Conservation (phyloP, 1,284 basidiomycete species). For the Boletus mariae region DNA sequence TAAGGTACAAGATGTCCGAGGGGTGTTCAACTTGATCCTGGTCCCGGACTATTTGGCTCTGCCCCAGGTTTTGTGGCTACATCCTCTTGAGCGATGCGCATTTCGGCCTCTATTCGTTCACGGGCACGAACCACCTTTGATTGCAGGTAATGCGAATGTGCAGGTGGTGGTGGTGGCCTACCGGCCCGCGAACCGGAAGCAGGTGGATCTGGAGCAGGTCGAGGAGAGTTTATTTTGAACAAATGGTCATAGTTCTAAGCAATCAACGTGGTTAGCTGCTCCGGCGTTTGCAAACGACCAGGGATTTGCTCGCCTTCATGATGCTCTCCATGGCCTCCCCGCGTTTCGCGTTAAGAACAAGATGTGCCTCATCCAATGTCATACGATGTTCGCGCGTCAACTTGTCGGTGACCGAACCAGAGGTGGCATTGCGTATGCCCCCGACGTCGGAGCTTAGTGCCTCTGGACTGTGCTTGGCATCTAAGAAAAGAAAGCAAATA, state of each 20-base stretch:
- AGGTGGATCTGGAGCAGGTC: slow-evolving; percentile 48
- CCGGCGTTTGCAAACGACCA: not conserved
- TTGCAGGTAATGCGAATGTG: slow-evolving; percentile 88
- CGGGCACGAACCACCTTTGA: slow-evolving; percentile 94
- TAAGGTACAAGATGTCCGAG: slow-evolving; percentile 1
- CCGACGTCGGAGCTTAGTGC: slow-evolving; percentile 59
- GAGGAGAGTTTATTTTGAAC: slow-evolving; percentile 83
- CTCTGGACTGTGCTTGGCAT: slow-evolving; percentile 78
- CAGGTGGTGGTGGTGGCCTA: slow-evolving; percentile 41
- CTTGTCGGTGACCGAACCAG: slow-evolving; percentile 70
- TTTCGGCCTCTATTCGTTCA: slow-evolving; percentile 91
- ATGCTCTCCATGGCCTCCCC: slow-evolving; percentile 68
- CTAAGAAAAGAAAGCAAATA: slow-evolving; percentile 36
- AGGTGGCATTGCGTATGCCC: slow-evolving; percentile 71
- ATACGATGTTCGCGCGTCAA: slow-evolving; percentile 84
- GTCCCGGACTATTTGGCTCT: slow-evolving; percentile 18
- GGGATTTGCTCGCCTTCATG: slow-evolving; percentile 55
- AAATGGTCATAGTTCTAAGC: slow-evolving; percentile 87
- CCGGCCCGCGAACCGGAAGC: slow-evolving; percentile 28
- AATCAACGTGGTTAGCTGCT: slow-evolving; percentile 2
- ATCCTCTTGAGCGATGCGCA: slow-evolving; percentile 42
- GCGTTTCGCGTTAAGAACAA: slow-evolving; percentile 90
- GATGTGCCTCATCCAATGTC: slow-evolving; percentile 93
- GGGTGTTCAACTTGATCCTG: slow-evolving; percentile 23
- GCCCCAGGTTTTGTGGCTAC: slow-evolving; percentile 16